Conservation (phyloP, 331 rosid genomes). For the Cydonia oblonga region DNA sequence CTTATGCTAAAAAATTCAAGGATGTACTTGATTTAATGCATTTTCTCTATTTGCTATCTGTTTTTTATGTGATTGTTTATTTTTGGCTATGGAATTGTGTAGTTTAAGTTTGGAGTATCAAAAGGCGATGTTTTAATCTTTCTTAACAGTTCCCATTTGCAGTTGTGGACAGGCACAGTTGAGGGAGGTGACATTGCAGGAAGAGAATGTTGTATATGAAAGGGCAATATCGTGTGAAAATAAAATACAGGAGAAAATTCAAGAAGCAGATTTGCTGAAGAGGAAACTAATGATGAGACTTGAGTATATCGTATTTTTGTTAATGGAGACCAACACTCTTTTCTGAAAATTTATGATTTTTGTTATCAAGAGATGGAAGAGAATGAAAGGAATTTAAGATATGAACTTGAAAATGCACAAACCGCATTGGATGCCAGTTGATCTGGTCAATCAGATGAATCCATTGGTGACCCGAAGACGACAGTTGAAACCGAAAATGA, state of each 20-base stretch:
- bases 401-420: constrained; percentile 30
- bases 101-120: not conserved
- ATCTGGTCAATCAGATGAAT: constrained; percentile 26
- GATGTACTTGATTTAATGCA: too few species aligned
- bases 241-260: constrained; percentile 57
- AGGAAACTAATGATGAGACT: constrained; percentile 48
- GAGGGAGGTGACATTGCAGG: constrained; percentile 66
- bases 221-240: constrained; percentile 49
- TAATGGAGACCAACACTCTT: not conserved
- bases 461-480: constrained; percentile 19
- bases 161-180: constrained; percentile 53
- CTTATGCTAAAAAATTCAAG: too few species aligned
- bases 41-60: too few species aligned
- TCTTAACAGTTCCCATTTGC: not conserved
- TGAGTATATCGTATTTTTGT: not conserved
- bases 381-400: constrained; percentile 40
- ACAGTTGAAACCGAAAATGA: constrained; percentile 24
- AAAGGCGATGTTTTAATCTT: not conserved
- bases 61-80: not conserved
- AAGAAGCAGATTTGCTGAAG: constrained; percentile 43
- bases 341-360: not conserved
- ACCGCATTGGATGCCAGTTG: constrained; percentile 16
- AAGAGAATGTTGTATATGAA: constrained; percentile 61
- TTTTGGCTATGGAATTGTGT: not conserved
- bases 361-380: constrained; percentile 63